Evolutionary conservation across 495 filamentous ascomycete genomes (phyloP), one percentile per base, ranked within the genome.

Genomic region (Penicillium subrubescens): DNA sequence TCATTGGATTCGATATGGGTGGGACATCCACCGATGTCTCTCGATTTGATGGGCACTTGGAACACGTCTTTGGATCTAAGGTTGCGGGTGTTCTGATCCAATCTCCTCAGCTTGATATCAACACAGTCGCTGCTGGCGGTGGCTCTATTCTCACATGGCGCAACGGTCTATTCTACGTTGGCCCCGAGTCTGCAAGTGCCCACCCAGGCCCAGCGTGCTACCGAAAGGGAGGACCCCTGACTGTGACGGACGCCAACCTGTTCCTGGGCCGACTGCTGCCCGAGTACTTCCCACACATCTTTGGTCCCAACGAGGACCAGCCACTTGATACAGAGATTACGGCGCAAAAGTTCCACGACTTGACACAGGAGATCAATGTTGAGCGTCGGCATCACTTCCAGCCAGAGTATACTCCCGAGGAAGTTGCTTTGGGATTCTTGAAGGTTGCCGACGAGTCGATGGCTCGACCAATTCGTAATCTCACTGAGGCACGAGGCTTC

Each of bases 1-100:
- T 98, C 11, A 97, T 98, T 71, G 95, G 95, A 0, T 98, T 99
- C 67, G 95, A 98, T 68, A 99, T 99, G 95, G 88, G 89, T 37
- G 95, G 95, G 31, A 99, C 95, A 7, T 94, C 90, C 39, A 99
- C 95, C 0, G 95, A 99, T 73, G 94, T 97, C 7, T 96, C 92
- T 25, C 81, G 95, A 29, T 98, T 95, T 69, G 95, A 94, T 43
- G 94, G 95, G 12, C 84, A 94, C 54, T 93, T 97, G 71, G 95
- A 98, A 61, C 95, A 99, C 74, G 95, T 97, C 0, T 98, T 99
- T 64, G 95, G 97, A 72, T 97, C 95, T 2, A 97, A 94, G 0
- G 96, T 96, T 1, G 95, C 95, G 2, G 95, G 95, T 27, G 92
- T 99, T 7, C 92, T 93, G 0, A 96, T 98, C 37, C 95, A 98